A percentile compares a stretch with the other conserved stretches of the same genome.
phyloP scores from a whole-genome alignment of 75 land plant species.

The Pseudotsuga menziesii region DNA sequence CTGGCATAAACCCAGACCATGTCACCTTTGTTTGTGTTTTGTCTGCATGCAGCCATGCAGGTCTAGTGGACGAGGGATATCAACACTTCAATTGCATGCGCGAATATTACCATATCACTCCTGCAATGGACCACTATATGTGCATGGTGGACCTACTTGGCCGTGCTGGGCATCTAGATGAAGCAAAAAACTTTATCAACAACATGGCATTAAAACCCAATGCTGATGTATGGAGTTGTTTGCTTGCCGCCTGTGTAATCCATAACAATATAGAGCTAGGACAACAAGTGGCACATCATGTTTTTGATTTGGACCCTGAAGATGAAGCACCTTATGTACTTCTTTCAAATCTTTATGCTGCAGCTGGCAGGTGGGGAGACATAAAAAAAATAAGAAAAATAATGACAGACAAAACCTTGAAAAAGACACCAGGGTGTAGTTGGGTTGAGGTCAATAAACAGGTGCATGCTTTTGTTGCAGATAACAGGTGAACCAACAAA shows the following conservation, averaged over 20 bases:
- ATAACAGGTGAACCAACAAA: background rate
- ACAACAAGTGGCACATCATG: background rate
- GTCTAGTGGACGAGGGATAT: background rate
- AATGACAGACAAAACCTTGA: conserved; percentile 9
- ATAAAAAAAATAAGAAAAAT: conserved; percentile 5
- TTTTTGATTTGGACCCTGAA: conserved; percentile 8
- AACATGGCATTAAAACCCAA: background rate
- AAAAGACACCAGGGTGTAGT: conserved; percentile 7
- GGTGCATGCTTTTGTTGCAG: background rate
- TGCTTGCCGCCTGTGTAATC: conserved; percentile 12
- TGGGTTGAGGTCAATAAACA: conserved; percentile 7
- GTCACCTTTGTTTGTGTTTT: background rate
- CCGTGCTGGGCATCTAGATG: background rate
- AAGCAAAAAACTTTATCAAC: background rate
- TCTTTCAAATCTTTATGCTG: conserved; percentile 12
- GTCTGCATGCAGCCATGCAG: conserved; percentile 2
- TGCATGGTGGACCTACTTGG: background rate
- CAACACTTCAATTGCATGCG: background rate
- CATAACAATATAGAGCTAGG: conserved; percentile 10
- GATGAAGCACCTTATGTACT: conserved; percentile 17
- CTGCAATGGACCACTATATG: background rate
- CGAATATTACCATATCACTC: background rate
- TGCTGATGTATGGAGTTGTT: background rate
- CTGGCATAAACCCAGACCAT: background rate
- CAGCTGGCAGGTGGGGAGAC: background rate